Percentiles rank a stretch among this genome's conserved stretches.
Evolutionary conservation across 2,329 filamentous ascomycete species (phyloP).

Genomic region (Xylaria digitata): DNA sequence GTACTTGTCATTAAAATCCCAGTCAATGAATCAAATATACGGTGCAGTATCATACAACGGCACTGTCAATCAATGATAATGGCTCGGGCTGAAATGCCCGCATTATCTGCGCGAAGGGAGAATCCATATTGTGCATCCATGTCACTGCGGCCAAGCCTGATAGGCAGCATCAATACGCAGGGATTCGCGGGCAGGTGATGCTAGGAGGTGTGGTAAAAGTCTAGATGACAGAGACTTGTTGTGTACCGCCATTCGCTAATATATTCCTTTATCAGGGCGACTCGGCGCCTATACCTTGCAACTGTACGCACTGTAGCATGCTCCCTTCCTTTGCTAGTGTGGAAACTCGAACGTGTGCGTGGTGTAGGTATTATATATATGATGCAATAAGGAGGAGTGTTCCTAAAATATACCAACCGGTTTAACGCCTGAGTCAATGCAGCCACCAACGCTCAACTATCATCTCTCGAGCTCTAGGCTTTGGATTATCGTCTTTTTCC

Average conservation of each 20-base stretch:
- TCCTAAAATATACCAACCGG: conserved; percentile 31
- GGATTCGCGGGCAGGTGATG: conserved; percentile 2
- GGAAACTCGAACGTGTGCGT: background rate
- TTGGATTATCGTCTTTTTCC: conserved; percentile 50
- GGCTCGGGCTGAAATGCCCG: conserved; percentile 8
- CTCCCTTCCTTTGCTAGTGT: background rate
- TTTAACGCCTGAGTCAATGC: conserved; percentile 38
- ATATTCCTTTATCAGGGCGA: no score
- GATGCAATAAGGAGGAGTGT: conserved; percentile 29
- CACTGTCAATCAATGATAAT: background rate
- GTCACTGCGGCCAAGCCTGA: background rate
- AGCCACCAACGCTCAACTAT: conserved; percentile 34
- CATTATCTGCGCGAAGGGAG: background rate
- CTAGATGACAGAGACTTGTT: background rate
- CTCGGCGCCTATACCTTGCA: background rate
- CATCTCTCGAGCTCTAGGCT: background rate
- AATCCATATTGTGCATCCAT: background rate
- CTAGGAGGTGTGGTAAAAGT: background rate
- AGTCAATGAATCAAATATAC: background rate
- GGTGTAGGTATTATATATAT: conserved; percentile 16
- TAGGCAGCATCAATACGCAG: background rate
- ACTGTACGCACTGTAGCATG: no score
- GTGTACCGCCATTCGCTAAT: conserved; percentile 4
- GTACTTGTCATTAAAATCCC: background rate
- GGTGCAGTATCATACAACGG: background rate